phyloP scores from a whole-genome alignment of 441 rosid species.

The Viola pubescens region DNA sequence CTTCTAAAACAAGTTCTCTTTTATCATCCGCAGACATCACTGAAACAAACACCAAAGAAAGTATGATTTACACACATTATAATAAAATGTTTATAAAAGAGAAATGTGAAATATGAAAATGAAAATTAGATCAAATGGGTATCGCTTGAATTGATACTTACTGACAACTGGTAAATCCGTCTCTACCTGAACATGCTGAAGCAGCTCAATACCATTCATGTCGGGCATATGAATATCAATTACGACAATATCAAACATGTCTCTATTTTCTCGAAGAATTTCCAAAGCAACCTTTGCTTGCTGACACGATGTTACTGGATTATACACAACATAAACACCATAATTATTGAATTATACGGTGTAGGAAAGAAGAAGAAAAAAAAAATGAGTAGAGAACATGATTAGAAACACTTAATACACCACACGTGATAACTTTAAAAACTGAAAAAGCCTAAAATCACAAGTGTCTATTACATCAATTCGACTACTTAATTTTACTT shows the following conservation, averaged over 20 bases:
- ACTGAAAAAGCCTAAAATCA: neutral
- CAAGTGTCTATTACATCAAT: neutral
- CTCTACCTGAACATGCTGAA: conserved; percentile 15
- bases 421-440: neutral
- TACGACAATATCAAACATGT: conserved; percentile 28
- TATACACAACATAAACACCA: neutral
- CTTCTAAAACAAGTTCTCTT: conserved; percentile 13
- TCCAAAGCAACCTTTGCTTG: conserved; percentile 23
- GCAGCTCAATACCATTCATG: conserved; percentile 31
- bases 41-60: neutral
- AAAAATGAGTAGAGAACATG: neutral
- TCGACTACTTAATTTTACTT: too few relatives aligned
- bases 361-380: too few relatives aligned
- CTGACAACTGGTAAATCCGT: conserved; percentile 27
- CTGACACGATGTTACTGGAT: conserved; percentile 25
- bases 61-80: neutral
- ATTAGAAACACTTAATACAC: neutral
- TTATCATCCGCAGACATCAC: conserved; percentile 28
- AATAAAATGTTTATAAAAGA: neutral
- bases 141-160: conserved; percentile 13
- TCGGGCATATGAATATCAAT: conserved; percentile 29
- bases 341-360: neutral
- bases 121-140: neutral
- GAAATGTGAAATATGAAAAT: neutral
- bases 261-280: conserved; percentile 20